A percentile compares a stretch with the other conserved stretches of the same genome.
phyloP scores from a whole-genome alignment of 345 rosid species.

The Arabidopsis arenosa region DNA sequence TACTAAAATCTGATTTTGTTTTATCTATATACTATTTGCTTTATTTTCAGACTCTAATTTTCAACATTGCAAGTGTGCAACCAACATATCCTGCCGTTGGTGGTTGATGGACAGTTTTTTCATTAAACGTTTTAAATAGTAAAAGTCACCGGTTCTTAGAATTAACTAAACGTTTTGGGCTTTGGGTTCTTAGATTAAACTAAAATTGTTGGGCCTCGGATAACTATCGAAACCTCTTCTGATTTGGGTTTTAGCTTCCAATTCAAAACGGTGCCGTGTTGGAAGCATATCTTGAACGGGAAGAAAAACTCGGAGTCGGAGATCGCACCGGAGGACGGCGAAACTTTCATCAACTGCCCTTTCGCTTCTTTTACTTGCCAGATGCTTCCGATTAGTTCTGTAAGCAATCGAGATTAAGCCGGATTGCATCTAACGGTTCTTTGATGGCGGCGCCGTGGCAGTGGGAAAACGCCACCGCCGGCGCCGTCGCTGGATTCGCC shows the following conservation, averaged over 20 bases:
- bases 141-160: no score
- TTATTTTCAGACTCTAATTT: not conserved
- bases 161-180: not conserved
- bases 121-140: not conserved
- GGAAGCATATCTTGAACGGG: not conserved
- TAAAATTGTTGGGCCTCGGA: slow-evolving; percentile 1
- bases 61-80: not conserved
- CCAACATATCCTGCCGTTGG: not conserved
- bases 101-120: not conserved
- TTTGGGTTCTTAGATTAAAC: not conserved
- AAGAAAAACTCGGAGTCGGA: slow-evolving; percentile 1
- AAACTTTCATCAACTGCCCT: not conserved
- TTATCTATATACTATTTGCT: not conserved
- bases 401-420: not conserved
- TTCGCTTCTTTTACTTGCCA: not conserved
- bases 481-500: slow-evolving; percentile 86
- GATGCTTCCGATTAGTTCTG: not conserved
- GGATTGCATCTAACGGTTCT: not conserved
- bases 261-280: not conserved
- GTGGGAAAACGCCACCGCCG: slow-evolving; percentile 91
- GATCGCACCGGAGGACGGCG: slow-evolving; percentile 17
- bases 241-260: not conserved
- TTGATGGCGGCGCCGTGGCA: slow-evolving; percentile 55
- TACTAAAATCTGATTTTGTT: slow-evolving; percentile 2
- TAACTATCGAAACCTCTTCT: not conserved